Base-by-base conservation (phyloP, 2,329 filamentous ascomycete species). In the Trichoderma sp. region DNA sequence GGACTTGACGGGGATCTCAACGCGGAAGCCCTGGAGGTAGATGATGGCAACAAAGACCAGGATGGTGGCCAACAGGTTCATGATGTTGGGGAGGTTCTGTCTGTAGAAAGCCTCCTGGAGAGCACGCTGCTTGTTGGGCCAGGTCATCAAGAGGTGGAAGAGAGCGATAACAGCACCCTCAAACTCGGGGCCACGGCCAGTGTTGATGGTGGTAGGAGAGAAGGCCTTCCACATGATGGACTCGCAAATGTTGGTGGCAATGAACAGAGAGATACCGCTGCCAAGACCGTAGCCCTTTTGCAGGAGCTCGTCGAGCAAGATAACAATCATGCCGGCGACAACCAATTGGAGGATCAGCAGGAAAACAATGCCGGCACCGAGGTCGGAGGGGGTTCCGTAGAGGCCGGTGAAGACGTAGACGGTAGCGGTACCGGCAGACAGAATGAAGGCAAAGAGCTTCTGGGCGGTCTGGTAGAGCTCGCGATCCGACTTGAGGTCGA, bases 191-290 rank as follows among this genome's bases (percentile, higher is more conserved):
- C 96, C 96, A 88, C 96, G 94, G 75, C 96, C 96, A 74, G 96
- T 99, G 89, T 99, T 99, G 86, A 98, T 96, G 79, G 96, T 98
- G 70, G 94, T 98, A 68, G 96, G 96, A 65, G 95, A 98, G 87
- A 99, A 98, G 64, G 96, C 96, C 88, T 97, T 97, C 96, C 96
- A 99, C 85, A 99, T 92, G 82, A 99, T 99, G 69, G 95, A 97
- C 87, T 99, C 96, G 92, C 96, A 99, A 79, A 99, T 98, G 89
- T 98, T 98, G 86, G 96, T 99, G 75, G 96, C 96, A 80, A 99
- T 99, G 88, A 99, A 99, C 73, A 99, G 92, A 59, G 95, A 98
- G 81, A 99, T 99, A 84, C 96, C 96, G 79, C 93, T 97, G 83
- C 96, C 96, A 73, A 99, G 91, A 83, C 96, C 96, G 79, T 99